These are phyloP conservation scores for Umbelopsis ramanniana DNA, from an alignment of 192 early-diverging fungal species.

Conservation along the genomic window DNA sequence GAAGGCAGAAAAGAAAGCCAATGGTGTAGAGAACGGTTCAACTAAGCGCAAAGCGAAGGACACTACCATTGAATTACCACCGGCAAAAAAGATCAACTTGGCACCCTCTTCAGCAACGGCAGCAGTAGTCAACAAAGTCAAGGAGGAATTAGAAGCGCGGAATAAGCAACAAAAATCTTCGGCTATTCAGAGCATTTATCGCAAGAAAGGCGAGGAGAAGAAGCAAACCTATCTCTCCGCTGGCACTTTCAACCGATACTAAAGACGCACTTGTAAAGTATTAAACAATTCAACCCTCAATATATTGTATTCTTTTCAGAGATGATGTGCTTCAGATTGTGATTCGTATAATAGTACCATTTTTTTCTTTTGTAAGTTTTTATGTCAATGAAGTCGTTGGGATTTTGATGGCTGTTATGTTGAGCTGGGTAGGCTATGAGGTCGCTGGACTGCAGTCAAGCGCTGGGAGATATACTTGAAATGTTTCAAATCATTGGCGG, in stretches of 20 bases:
- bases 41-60: slow-evolving; percentile 41
- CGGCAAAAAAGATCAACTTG: slow-evolving; percentile 23
- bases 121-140: slow-evolving; percentile 49
- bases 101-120: slow-evolving; percentile 44
- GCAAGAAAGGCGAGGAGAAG: slow-evolving; percentile 30
- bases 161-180: slow-evolving; percentile 36
- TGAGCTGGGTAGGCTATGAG: no score
- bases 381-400: no score
- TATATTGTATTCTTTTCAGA: neutral
- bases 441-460: no score
- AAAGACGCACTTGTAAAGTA: neutral
- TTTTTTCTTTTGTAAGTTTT: no score
- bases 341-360: neutral
- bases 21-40: slow-evolving; percentile 29
- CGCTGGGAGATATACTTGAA: no score
- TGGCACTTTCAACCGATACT: slow-evolving; percentile 46
- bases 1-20: slow-evolving; percentile 34
- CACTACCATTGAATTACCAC: neutral
- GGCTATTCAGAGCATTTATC: slow-evolving; percentile 45
- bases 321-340: no score
- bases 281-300: neutral
- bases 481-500: neutral
- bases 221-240: slow-evolving; percentile 41
- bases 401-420: no score
- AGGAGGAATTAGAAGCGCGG: slow-evolving; percentile 42